Evolutionary conservation across 2,329 filamentous ascomycete species (phyloP).

Genomic region (Cladosporium sp.): DNA sequence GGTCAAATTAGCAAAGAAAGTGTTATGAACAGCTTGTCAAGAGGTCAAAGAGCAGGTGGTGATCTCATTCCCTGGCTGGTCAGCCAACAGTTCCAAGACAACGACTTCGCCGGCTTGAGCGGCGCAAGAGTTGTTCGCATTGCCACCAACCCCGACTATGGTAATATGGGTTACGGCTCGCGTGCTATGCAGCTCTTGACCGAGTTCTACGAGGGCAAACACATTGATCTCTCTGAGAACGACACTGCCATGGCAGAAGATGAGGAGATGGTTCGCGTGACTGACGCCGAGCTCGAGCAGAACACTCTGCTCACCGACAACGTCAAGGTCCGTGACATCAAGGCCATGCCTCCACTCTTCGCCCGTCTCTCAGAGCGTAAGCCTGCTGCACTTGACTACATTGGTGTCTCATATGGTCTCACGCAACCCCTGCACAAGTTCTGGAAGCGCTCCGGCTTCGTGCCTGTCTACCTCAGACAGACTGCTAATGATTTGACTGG

Average conservation of each 20-base stretch:
- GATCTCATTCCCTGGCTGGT: slow-evolving; percentile 97
- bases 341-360: slow-evolving; percentile 89
- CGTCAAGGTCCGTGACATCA: slow-evolving; percentile 84
- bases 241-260: slow-evolving; percentile 40
- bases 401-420: slow-evolving; percentile 92
- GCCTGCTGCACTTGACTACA: slow-evolving; percentile 77
- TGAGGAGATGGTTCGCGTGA: slow-evolving; percentile 66
- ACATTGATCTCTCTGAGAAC: slow-evolving; percentile 75
- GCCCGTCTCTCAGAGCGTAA: slow-evolving; percentile 79
- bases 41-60: slow-evolving; percentile 83
- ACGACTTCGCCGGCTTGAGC: slow-evolving; percentile 89
- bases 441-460: slow-evolving; percentile 86
- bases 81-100: slow-evolving; percentile 96
- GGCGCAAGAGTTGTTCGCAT: slow-evolving; percentile 91
- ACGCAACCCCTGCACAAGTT: slow-evolving; percentile 87
- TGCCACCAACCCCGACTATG: slow-evolving; percentile 91
- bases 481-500: slow-evolving; percentile 95
- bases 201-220: slow-evolving; percentile 94
- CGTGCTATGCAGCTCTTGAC: slow-evolving; percentile 80
- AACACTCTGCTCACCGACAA: slow-evolving; percentile 78
- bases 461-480: slow-evolving; percentile 88
- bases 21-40: slow-evolving; percentile 81
- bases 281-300: slow-evolving; percentile 74
- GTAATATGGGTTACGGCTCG: slow-evolving; percentile 87
- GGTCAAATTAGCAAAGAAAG: slow-evolving; percentile 92